A percentile compares a stretch with the other conserved stretches of the same genome.
These are phyloP conservation scores for Penicillium sp. DNA, from an alignment of 2,329 filamentous ascomycete genomes.

Conservation along the genomic window DNA sequence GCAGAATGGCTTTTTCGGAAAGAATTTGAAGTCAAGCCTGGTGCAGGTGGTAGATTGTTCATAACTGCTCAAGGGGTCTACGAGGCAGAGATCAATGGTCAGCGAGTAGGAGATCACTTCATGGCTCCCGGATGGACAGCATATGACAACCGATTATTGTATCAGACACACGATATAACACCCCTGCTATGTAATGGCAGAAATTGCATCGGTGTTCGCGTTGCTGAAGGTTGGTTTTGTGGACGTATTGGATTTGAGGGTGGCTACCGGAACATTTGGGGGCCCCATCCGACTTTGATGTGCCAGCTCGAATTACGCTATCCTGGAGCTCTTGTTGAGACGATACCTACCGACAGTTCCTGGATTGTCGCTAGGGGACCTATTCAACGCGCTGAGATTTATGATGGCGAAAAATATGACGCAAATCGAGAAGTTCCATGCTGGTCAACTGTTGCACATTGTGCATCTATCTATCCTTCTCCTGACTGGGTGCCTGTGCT, in stretches of 20 bases:
- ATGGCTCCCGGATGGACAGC: slow-evolving; percentile 12
- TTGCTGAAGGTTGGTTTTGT: slow-evolving; percentile 4
- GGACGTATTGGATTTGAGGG: neutral
- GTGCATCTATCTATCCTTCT: neutral
- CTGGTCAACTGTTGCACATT: neutral
- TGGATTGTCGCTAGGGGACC: neutral
- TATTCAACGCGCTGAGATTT: neutral
- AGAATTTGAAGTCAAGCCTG: neutral
- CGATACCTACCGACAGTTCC: neutral
- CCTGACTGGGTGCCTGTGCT: neutral
- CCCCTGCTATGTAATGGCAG: neutral
- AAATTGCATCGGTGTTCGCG: neutral
- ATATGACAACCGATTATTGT: neutral
- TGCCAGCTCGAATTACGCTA: neutral
- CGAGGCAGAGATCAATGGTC: neutral
- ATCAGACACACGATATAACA: neutral
- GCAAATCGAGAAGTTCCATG: neutral
- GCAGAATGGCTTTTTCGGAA: neutral
- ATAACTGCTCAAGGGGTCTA: neutral
- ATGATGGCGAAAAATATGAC: neutral
- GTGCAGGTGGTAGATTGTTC: no score
- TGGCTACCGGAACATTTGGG: neutral
- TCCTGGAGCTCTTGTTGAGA: neutral
- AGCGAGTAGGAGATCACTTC: neutral
- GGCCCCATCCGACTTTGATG: slow-evolving; percentile 31